Evolutionary conservation across 352 stramenopile species (phyloP).

Genomic region (Phytophthora podocarpi): DNA sequence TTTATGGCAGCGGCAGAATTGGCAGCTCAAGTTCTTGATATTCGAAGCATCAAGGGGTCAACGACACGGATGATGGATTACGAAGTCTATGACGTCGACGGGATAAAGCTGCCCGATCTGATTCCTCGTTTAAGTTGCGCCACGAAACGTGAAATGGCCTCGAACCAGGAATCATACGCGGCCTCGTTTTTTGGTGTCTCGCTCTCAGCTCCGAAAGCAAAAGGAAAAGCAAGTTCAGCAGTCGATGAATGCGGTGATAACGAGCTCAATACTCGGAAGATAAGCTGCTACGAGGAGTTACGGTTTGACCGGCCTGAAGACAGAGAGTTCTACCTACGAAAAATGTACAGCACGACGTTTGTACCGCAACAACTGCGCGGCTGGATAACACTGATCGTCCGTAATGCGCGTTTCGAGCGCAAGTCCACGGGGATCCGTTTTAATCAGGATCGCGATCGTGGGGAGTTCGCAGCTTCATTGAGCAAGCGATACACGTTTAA

Average conservation of each 20-base stretch:
- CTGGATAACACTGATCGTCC: constrained; percentile 47
- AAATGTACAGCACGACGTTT: constrained; percentile 63
- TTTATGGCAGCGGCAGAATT: constrained; percentile 34
- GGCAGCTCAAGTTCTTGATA: constrained; percentile 4
- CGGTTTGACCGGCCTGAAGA: constrained; percentile 43
- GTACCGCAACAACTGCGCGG: constrained; percentile 50
- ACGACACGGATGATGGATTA: constrained; percentile 31
- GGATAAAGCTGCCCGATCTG: constrained; percentile 34
- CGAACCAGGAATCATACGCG: constrained; percentile 22
- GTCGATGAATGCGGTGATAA: neutral
- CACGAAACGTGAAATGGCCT: constrained; percentile 35
- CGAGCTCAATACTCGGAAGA: neutral
- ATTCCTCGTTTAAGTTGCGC: constrained; percentile 35
- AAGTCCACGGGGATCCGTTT: constrained; percentile 67
- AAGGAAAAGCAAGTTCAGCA: constrained; percentile 4
- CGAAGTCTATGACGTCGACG: constrained; percentile 37
- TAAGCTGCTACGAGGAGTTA: constrained; percentile 50
- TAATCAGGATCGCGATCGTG: constrained; percentile 60
- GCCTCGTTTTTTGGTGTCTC: constrained; percentile 45
- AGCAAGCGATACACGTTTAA: constrained; percentile 60
- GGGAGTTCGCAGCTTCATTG: constrained; percentile 50
- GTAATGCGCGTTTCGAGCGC: constrained; percentile 55
- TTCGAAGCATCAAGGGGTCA: constrained; percentile 1
- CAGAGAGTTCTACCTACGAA: constrained; percentile 51
- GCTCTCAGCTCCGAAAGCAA: constrained; percentile 23